Conservation (phyloP, 2,329 filamentous ascomycete species). For the Ceratocystis albifundus region DNA sequence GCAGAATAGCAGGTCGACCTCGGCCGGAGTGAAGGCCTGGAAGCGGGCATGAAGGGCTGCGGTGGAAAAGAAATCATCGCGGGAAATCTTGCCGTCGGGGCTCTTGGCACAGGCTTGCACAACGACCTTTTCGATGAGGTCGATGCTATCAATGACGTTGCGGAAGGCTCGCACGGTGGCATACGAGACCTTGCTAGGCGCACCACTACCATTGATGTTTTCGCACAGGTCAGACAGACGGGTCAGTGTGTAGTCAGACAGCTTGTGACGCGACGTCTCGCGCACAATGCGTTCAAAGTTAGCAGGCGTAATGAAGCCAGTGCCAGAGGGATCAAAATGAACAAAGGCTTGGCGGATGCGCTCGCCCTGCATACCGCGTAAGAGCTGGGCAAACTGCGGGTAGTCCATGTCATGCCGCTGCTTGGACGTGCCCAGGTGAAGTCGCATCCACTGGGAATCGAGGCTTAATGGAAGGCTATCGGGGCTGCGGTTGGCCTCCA, state of each 20-base stretch:
- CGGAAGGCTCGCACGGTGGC: constrained; percentile 96
- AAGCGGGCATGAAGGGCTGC: constrained; percentile 84
- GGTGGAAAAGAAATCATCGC: constrained; percentile 88
- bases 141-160: constrained; percentile 96
- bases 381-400: constrained; percentile 94
- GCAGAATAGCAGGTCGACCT: constrained; percentile 96
- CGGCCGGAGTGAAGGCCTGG: constrained; percentile 95
- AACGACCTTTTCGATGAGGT: constrained; percentile 87
- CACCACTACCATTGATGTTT: constrained; percentile 38
- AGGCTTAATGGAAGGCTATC: constrained; percentile 88
- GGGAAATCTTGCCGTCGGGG: constrained; percentile 81
- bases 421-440: constrained; percentile 84
- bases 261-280: constrained; percentile 87
- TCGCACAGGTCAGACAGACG: constrained; percentile 91
- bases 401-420: constrained; percentile 88
- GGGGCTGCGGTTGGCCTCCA: constrained; percentile 77
- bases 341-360: constrained; percentile 92
- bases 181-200: constrained; percentile 89
- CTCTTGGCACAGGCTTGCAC: constrained; percentile 76
- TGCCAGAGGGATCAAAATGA: constrained; percentile 76
- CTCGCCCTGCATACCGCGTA: constrained; percentile 91
- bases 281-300: constrained; percentile 95
- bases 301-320: constrained; percentile 89
- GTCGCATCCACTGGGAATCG: constrained; percentile 89
- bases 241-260: constrained; percentile 87